Percentiles rank a stretch among this genome's conserved stretches.
These are phyloP conservation scores for Brassica napus DNA, from an alignment of 345 rosid species.

Conservation along the genomic window Da-Ae NC_063441.1:20902501-20903000, in stretches of 20 bases:
- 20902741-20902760: constrained; percentile 55
- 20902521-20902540: constrained; percentile 57
- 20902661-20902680: constrained; percentile 26
- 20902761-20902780: constrained; percentile 35
- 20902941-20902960: constrained; percentile 35
- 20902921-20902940: constrained; percentile 37
- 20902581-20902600: constrained; percentile 41
- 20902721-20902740: constrained; percentile 40
- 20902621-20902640: constrained; percentile 50
- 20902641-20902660: constrained; percentile 27
- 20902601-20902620: constrained; percentile 49
- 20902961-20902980: constrained; percentile 50
- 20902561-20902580: constrained; percentile 69
- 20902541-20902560: constrained; percentile 52
- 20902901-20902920: constrained; percentile 45
- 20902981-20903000: constrained; percentile 70
- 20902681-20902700: constrained; percentile 38
- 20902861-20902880: constrained; percentile 23
- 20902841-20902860: constrained; percentile 27
- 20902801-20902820: constrained; percentile 35
- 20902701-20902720: constrained; percentile 28
- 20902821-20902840: constrained; percentile 39
- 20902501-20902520: constrained; percentile 44
- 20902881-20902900: constrained; percentile 37
- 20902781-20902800: constrained; percentile 46